These are phyloP conservation scores for Caryopteris hybrid DNA, from an alignment of 305 asterid genomes.

Conservation along the genomic window DNA sequence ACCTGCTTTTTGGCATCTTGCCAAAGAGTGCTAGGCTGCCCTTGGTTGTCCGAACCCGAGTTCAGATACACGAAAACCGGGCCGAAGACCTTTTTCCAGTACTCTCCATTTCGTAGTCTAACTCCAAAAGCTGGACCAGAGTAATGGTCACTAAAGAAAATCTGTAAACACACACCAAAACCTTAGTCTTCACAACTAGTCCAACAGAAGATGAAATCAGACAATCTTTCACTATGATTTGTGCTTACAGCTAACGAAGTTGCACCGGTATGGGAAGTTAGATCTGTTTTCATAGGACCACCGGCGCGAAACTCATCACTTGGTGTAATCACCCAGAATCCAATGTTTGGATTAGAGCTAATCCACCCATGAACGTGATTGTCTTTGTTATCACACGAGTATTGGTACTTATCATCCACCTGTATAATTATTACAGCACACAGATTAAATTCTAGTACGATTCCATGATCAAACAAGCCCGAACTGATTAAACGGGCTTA, in stretches of 20 bases:
- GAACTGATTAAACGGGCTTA: constrained; percentile 5
- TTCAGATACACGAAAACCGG: constrained; percentile 65
- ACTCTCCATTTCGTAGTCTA: constrained; percentile 45
- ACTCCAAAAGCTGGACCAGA: constrained; percentile 43
- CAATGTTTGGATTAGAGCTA: constrained; percentile 30
- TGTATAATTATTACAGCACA: background rate
- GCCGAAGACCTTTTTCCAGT: constrained; percentile 71
- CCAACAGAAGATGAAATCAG: no score
- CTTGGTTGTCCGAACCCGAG: constrained; percentile 26
- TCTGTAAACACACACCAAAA: no score
- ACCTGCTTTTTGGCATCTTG: constrained; percentile 60
- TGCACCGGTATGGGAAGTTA: constrained; percentile 65
- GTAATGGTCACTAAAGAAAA: constrained; percentile 55
- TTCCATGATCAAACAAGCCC: background rate
- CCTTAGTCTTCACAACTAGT: no score
- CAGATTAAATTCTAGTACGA: background rate
- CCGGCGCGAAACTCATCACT: constrained; percentile 62
- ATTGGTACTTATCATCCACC: constrained; percentile 73
- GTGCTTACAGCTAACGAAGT: constrained; percentile 46
- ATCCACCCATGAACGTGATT: constrained; percentile 65
- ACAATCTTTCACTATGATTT: no score
- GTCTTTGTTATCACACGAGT: constrained; percentile 52
- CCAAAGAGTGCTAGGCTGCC: constrained; percentile 36
- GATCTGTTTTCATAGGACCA: constrained; percentile 61
- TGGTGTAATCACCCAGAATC: constrained; percentile 71